phyloP scores from a whole-genome alignment of 805 yeast species.

The Pichia occidentalis region DNA sequence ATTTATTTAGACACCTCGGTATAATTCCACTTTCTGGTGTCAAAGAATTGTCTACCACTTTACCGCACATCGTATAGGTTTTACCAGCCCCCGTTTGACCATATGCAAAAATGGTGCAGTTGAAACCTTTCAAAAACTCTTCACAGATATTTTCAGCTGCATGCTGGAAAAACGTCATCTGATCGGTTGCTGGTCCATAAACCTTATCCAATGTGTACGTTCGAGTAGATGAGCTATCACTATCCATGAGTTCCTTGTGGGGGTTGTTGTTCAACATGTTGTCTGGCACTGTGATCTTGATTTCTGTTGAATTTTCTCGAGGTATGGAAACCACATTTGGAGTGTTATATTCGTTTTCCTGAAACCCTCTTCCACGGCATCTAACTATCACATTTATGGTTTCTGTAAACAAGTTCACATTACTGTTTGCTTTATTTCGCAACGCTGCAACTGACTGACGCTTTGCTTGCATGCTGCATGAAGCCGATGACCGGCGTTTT shows the following conservation, averaged over 20 bases:
- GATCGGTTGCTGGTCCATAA: slow-evolving; percentile 49
- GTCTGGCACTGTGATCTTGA: slow-evolving; percentile 11
- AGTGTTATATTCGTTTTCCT: slow-evolving; percentile 38
- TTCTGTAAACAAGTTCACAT: slow-evolving; percentile 6
- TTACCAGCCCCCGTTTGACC: slow-evolving; percentile 62
- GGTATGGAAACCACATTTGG: slow-evolving; percentile 44
- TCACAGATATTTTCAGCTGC: slow-evolving; percentile 42
- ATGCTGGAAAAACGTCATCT: slow-evolving; percentile 36
- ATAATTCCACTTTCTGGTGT: slow-evolving; percentile 40
- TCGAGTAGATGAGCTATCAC: slow-evolving; percentile 14
- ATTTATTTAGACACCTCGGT: slow-evolving; percentile 40
- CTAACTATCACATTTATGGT: slow-evolving; percentile 9
- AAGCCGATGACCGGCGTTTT: too few relatives aligned
- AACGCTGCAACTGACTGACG: too few relatives aligned
- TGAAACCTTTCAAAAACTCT: slow-evolving; percentile 45
- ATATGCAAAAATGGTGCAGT: slow-evolving; percentile 51
- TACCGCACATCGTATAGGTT: slow-evolving; percentile 57
- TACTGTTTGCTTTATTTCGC: too few relatives aligned
- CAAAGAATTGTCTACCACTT: slow-evolving; percentile 22
- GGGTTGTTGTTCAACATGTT: not conserved
- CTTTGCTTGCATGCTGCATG: too few relatives aligned
- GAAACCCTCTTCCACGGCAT: slow-evolving; percentile 44
- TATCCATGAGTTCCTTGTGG: not conserved
- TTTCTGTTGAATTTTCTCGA: slow-evolving; percentile 20
- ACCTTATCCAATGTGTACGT: slow-evolving; percentile 50